Base-by-base conservation (phyloP, 495 filamentous ascomycete species). In the Aspergillus bertholletiae region DNA sequence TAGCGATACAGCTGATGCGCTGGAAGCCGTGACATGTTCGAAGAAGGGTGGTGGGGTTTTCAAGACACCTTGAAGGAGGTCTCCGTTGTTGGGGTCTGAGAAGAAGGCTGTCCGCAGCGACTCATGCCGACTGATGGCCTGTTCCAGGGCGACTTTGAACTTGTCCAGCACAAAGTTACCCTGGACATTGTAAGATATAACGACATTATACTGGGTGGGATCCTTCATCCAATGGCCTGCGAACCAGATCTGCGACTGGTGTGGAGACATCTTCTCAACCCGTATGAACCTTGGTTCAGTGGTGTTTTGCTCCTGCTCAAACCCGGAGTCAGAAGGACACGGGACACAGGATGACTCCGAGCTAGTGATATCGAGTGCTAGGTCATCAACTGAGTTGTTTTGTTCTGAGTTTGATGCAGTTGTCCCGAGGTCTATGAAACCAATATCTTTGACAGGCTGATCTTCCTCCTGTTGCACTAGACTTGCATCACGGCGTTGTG, bases 171-270 rank as follows among this genome's bases (percentile, higher is more conserved):
- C 3, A n/a, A 55, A 39, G 7, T 18, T 11, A 0, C 53, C 53
- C n/a, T 35, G 12, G 21, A 49, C 35, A 8, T 43, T 39, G 45
- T 55, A 55, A 1, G 28, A 27, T 21, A 43, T 24, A 18, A 40
- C 35, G 7, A 55, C 46, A 23, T 55, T 55, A 24, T 41, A 49
- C 8, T 47, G 46, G 1, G 27, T 55, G 1, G 34, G 53, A 32
- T 55, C 45, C 15, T 41, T 23, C 45, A 55, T 47, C 5, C 21
- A 55, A 9, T 55, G 45, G 2, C 23, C 27, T 9, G 46, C 34
- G 13, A 55, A 55, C 45, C 46, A 49, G 22, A 55, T 24, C 21
- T 15, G 21, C 3, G 53, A 49, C 35, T 55, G 53, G 6, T 21
- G 12, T 3, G 35, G 46, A 13, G 53, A 55, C 28, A 54, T 34